Base-by-base conservation (phyloP, 2,329 filamentous ascomycete species). In the Apiospora kogelbergensis region DNA sequence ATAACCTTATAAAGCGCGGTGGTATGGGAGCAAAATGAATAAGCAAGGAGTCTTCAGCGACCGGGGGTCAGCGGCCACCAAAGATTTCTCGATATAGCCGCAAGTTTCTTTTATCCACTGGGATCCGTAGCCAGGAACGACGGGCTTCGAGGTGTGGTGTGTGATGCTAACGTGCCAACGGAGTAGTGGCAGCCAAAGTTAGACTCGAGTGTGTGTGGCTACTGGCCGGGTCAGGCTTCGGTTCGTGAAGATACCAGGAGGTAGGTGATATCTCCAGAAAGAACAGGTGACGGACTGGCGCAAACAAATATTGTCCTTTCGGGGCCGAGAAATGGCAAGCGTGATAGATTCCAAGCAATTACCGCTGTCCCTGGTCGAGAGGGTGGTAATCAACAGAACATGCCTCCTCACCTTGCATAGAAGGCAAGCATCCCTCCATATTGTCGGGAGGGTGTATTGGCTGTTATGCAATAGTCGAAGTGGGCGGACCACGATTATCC, bases 1-100 rank as follows among this genome's bases (percentile, higher is more conserved):
- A 57, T 57, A 57, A 57, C 48, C 48, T 57, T 57, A 57, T 57
- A 57, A 57, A 57, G 48, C 48, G 48, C 33, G 48, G 26, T 57
- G 48, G 26, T 48, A 57, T 30, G 48, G 26, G 15, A 57, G 48
- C 48, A 33, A 33, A 33, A 4, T 15, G 48, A 57, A 57, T 57
- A 57, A 57, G 48, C 30, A 60, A 60, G 53, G 53, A 37, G 53
- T 60, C 53, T 22, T 26, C 26, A 60, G 53, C 53, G 53, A 30
- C 53, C 11, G 53, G 53, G 53, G 48, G 53, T 17, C 53, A 37
- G 30, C 53, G 53, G 20, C 30, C 53, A 37, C 17, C 30, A 10
- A n/a, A 30, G 17, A 45, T 11, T 60, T 13, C n/a, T 22, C n/a
- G 53, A 37, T 37, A 37, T 37, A 60, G 30, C 53, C 53, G 26